Evolutionary conservation across 306 rosid species (phyloP).

Genomic region (Canavalia ensiformis): DNA sequence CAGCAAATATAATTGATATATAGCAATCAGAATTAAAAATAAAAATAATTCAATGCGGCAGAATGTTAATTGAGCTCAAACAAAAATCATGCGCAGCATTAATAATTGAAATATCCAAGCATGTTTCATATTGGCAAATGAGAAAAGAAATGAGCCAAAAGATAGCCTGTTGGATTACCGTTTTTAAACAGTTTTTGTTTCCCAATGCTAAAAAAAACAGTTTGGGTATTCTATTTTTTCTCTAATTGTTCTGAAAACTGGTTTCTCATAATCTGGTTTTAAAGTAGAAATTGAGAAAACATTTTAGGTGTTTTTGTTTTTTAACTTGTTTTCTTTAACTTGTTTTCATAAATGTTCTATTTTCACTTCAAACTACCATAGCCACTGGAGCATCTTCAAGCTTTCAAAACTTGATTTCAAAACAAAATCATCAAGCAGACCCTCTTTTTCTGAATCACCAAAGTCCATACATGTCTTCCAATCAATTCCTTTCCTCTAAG

Average conservation of each 20-base stretch:
- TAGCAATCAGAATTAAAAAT: neutral
- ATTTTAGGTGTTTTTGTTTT: neutral
- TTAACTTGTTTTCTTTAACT: neutral
- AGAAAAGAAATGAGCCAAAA: neutral
- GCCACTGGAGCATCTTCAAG: neutral
- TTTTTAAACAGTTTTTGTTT: neutral
- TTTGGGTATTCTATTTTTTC: neutral
- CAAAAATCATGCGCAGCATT: constrained; percentile 6
- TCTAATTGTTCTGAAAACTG: neutral
- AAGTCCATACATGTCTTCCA: constrained; percentile 12
- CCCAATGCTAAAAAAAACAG: neutral
- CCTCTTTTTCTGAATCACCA: constrained; percentile 35
- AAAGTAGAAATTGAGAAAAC: neutral
- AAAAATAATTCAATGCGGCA: constrained; percentile 11
- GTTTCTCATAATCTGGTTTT: neutral
- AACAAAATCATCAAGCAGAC: neutral
- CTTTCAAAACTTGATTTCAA: neutral
- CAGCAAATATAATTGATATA: neutral
- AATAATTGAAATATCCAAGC: constrained; percentile 4
- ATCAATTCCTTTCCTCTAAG: constrained; percentile 25
- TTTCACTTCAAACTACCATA: neutral
- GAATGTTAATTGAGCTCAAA: constrained; percentile 32
- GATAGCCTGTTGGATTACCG: neutral
- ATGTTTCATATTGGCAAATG: constrained; percentile 15
- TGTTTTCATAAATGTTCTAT: neutral